Base-by-base conservation (phyloP, 306 rosid genomes). In the Citrullus amarus region DNA sequence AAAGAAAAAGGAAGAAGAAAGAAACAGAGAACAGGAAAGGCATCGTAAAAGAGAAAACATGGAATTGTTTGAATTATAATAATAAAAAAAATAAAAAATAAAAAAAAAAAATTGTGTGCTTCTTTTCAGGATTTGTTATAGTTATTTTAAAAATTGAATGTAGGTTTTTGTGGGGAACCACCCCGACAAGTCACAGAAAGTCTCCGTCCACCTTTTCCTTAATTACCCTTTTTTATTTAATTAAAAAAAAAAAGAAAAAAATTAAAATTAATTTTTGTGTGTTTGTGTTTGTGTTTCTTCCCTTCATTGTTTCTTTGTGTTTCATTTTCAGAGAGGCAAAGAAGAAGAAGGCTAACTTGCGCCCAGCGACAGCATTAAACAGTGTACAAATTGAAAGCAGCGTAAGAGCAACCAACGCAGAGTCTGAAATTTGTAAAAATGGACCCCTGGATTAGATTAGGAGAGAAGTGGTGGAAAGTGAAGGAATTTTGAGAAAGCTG, bases 151-250 rank as follows among this genome's bases (percentile, higher is more conserved):
- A 36, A 30, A 48, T 72, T 73, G 39, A 9, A 38, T 54, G 54
- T 5, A 66, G 78, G 86, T 78, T 86, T 88, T 85, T 89, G 88
- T 84, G 90, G 94, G 90, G 84, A 84, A 77, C 89, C 87, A 87
- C 80, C 83, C 91, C 93, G 92, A 89, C 96, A 92, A 83, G 82
- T 72, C 85, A 81, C 85, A 82, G 86, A 89, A 90, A 90, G 88
- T 83, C 65, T 38, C 89, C 82, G 80, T 75, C 86, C 54, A 18
- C n/a, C 81, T 84, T 79, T 83, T 81, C 17, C 57, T 20, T 18
- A 38, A 38, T 48, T 72, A 51, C 1, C 77, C 76, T 71, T 59
- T 80, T 48, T 85, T 63, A 57, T 20, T 78, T 48, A 20, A 57
- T 2, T 25, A 78, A 57, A 62, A 62, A 30, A 56, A 61, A 71